Percentiles rank a stretch among this genome's conserved stretches.
phyloP scores from a whole-genome alignment of 2,329 filamentous ascomycete species.

The Leptographium lundbergii region DNA sequence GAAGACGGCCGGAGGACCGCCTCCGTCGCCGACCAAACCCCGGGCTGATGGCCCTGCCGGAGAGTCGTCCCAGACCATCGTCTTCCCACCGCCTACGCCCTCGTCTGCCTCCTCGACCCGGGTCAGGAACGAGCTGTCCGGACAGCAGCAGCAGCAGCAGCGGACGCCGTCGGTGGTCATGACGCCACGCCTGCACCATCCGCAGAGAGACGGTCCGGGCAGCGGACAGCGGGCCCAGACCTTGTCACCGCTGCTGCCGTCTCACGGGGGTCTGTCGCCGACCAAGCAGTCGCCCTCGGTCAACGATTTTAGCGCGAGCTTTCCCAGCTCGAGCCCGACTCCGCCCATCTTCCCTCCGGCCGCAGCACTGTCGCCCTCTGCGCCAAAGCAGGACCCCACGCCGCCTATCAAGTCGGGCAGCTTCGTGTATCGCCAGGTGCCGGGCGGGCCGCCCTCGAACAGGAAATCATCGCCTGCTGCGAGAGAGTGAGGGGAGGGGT shows the following conservation, averaged over 20 bases:
- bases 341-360: slow-evolving; percentile 43
- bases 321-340: slow-evolving; percentile 18
- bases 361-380: slow-evolving; percentile 44
- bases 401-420: slow-evolving; percentile 44
- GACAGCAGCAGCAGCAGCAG: slow-evolving; percentile 7
- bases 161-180: slow-evolving; percentile 9
- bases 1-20: background rate
- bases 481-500: background rate
- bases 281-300: slow-evolving; percentile 37
- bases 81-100: background rate
- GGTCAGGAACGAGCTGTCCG: background rate
- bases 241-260: slow-evolving; percentile 29
- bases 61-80: background rate
- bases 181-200: slow-evolving; percentile 19
- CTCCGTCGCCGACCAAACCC: background rate
- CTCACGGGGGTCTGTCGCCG: slow-evolving; percentile 36
- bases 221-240: slow-evolving; percentile 17
- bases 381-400: slow-evolving; percentile 42
- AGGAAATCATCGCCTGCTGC: background rate
- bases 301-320: slow-evolving; percentile 17
- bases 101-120: background rate
- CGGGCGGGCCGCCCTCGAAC: background rate
- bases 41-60: background rate
- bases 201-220: background rate
- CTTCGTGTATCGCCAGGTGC: slow-evolving; percentile 16